These are phyloP conservation scores for Sphaerosporella brunnea DNA, from an alignment of 495 filamentous ascomycete species.

Conservation along the genomic window DNA sequence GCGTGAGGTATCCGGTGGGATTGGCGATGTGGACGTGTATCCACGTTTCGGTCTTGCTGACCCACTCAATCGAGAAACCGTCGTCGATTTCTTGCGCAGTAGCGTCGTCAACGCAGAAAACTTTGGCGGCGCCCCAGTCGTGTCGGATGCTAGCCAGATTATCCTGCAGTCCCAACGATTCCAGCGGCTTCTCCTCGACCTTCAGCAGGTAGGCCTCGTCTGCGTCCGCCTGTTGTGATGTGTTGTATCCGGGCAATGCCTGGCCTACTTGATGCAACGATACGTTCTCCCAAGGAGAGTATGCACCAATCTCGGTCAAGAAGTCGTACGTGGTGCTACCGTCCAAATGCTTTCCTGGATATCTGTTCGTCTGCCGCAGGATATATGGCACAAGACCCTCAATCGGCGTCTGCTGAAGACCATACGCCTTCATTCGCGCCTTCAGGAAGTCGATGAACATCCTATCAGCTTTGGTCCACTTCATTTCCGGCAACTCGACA, in stretches of 20 bases:
- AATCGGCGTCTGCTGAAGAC: slow-evolving; percentile 32
- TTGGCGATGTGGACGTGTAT: slow-evolving; percentile 85
- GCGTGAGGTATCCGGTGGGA: slow-evolving; percentile 61
- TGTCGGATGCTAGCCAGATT: slow-evolving; percentile 43
- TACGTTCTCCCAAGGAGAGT: slow-evolving; percentile 64
- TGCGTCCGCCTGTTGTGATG: slow-evolving; percentile 27
- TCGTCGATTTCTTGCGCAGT: slow-evolving; percentile 71
- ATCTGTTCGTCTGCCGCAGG: slow-evolving; percentile 52
- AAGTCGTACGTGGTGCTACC: slow-evolving; percentile 45
- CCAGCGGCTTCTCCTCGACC: slow-evolving; percentile 6
- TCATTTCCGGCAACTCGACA: slow-evolving; percentile 30
- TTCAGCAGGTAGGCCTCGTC: slow-evolving; percentile 27
- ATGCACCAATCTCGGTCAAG: slow-evolving; percentile 69
- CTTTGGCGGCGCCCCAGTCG: slow-evolving; percentile 50
- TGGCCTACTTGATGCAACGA: slow-evolving; percentile 44
- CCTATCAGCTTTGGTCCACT: slow-evolving; percentile 33
- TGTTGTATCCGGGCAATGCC: slow-evolving; percentile 39
- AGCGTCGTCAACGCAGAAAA: slow-evolving; percentile 69
- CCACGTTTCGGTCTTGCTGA: slow-evolving; percentile 50
- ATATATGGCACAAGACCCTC: slow-evolving; percentile 50
- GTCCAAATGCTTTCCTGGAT: slow-evolving; percentile 41
- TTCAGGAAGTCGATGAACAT: slow-evolving; percentile 54
- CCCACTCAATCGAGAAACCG: slow-evolving; percentile 59
- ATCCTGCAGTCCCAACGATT: slow-evolving; percentile 29
- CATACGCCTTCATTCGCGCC: slow-evolving; percentile 41